Base-by-base conservation (phyloP, 1,284 basidiomycete genomes). In the Sanghuangporus sanghuang region DNA sequence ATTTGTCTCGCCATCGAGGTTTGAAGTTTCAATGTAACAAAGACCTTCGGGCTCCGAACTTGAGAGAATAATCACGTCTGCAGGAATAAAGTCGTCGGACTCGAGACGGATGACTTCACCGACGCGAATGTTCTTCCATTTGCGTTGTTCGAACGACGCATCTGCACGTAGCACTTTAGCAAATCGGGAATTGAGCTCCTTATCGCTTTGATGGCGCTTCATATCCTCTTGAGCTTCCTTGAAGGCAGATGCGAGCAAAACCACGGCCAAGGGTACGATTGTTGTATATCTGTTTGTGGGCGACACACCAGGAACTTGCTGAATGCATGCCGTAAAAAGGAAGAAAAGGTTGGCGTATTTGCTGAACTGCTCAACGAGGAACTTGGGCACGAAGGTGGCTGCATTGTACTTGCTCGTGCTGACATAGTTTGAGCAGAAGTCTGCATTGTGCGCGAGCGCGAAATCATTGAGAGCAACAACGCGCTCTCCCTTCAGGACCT, bases 271-370 rank as follows among this genome's bases (percentile, higher is more conserved):
- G 5, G 97, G 97, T 1, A 83, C 93, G 71, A 99, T 97, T 18
- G 97, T 99, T 1, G 97, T 99, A 75, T 92, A 99, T 61, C 79
- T 81, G 71, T 98, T 96, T 3, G 96, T 99, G 8, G 97, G 97
- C 2, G 96, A 99, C 6, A 99, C 97, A 69, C 87, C 92, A 9
- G 97, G 97, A 68, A 99, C 96, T 79, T 99, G 97, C 75, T 99
- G 96, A 62, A 99, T 98, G 75, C 87, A 92, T 32, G 95, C 95
- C 42, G 96, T 99, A 81, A 99, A 99, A 66, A 99, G 81, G 85
- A 99, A 99, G 82, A 99, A 99, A 66, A 99, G 67, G 75, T 99
- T 99, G 70, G 97, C 97, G 73, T 98, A 98, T 84, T 97, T 96
- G 67, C 92, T 95, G 81, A 98, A 97, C 87, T 98, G 95, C 75